These are phyloP conservation scores for Cordia subcordata DNA, from an alignment of 257 asterid genomes.

Conservation along the genomic window DNA sequence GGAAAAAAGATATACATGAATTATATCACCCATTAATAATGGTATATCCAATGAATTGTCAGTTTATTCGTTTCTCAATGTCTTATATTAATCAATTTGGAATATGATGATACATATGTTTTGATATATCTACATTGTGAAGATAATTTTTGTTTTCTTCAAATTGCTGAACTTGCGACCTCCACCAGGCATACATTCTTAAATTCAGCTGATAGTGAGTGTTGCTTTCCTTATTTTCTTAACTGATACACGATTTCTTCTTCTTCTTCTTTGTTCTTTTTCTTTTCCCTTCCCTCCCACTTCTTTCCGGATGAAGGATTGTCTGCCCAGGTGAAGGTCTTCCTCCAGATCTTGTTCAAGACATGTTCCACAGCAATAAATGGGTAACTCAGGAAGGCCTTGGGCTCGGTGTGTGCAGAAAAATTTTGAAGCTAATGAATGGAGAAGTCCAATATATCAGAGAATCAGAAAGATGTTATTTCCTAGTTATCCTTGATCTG, in stretches of 20 bases:
- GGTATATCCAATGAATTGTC: no score
- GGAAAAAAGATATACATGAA: no score
- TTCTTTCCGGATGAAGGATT: constrained; percentile 40
- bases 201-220: neutral
- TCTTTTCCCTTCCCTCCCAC: no score
- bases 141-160: neutral
- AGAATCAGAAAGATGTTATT: constrained; percentile 69
- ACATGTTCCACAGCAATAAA: constrained; percentile 67
- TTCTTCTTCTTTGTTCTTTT: no score
- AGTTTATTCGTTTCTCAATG: no score
- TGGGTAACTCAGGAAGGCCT: constrained; percentile 80
- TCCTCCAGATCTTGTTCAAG: constrained; percentile 70
- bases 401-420: constrained; percentile 67
- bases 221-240: neutral
- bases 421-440: constrained; percentile 70
- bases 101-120: no score
- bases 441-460: constrained; percentile 87
- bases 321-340: constrained; percentile 88
- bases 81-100: no score
- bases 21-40: no score
- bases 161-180: neutral
- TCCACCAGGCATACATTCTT: neutral
- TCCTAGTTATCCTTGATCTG: constrained; percentile 51
- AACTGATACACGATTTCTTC: no score
- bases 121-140: no score